Percentiles rank a stretch among this genome's conserved stretches.
Evolutionary conservation across 192 early-diverging fungal species (phyloP).

Genomic region (Chytriomyces sp.): DNA sequence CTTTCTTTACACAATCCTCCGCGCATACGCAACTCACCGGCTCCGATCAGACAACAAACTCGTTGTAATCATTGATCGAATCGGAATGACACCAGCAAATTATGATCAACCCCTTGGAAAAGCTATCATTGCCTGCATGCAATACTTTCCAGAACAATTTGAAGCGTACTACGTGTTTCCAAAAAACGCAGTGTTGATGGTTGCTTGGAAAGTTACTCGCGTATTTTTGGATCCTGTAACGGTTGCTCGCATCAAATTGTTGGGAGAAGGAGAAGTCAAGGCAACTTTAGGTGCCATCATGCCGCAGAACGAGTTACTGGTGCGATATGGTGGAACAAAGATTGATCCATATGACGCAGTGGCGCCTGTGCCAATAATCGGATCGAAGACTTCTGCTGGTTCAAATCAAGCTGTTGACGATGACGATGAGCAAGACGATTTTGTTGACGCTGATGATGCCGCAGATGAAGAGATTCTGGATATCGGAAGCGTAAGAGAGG

Average conservation of each 20-base stretch:
- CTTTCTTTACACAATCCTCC: conserved; percentile 39
- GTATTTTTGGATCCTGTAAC: conserved; percentile 40
- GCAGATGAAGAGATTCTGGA: neutral
- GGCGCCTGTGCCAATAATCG: neutral
- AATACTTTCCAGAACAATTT: conserved; percentile 40
- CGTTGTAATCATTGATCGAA: conserved; percentile 33
- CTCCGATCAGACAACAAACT: conserved; percentile 27
- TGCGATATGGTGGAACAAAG: conserved; percentile 27
- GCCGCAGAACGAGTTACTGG: conserved; percentile 10
- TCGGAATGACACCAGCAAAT: conserved; percentile 35
- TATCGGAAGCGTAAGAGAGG: neutral
- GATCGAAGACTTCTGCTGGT: neutral
- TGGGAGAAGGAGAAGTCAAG: conserved; percentile 25
- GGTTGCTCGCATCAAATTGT: conserved; percentile 14
- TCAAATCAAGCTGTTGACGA: conserved; percentile 1
- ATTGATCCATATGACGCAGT: neutral
- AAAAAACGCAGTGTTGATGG: conserved; percentile 35
- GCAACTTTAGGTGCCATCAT: conserved; percentile 8
- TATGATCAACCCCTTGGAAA: conserved; percentile 39
- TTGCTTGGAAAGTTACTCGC: conserved; percentile 40
- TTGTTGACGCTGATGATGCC: conserved; percentile 12
- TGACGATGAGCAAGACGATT: conserved; percentile 13
- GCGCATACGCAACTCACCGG: conserved; percentile 17
- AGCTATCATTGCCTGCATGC: conserved; percentile 32
- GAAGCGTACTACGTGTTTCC: conserved; percentile 39